Conservation (phyloP, 1,139 yeast genomes). For the Geotrichum armillariae region DNA sequence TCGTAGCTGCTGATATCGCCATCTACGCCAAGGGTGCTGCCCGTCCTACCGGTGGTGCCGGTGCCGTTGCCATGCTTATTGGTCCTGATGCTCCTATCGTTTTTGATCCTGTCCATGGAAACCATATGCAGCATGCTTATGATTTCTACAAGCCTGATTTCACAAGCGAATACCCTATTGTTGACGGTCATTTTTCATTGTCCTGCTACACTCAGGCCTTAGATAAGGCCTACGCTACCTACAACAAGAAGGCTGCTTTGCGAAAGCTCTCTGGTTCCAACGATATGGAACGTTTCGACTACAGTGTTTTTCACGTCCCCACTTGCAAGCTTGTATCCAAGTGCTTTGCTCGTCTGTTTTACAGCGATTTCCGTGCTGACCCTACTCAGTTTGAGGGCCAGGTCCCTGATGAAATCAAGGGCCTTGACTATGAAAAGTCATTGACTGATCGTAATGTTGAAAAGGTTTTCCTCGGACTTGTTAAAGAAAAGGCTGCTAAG, state of each 20-base stretch:
- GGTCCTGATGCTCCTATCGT: constrained; percentile 99
- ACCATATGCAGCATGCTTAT: constrained; percentile 94
- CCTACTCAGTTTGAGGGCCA: constrained; percentile 44
- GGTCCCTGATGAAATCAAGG: constrained; percentile 65
- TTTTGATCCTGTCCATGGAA: constrained; percentile 83
- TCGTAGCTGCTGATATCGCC: constrained; percentile 97
- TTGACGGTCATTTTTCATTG: constrained; percentile 95
- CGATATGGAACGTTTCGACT: constrained; percentile 70
- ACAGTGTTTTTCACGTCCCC: constrained; percentile 97
- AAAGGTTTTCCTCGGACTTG: constrained; percentile 76
- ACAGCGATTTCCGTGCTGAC: constrained; percentile 79
- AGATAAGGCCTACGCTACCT: constrained; percentile 80
- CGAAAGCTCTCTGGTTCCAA: constrained; percentile 41
- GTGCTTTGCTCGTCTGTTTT: constrained; percentile 88
- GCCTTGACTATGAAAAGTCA: constrained; percentile 72
- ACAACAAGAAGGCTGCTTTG: constrained; percentile 76
- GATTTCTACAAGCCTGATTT: constrained; percentile 98
- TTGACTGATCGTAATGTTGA: constrained; percentile 79
- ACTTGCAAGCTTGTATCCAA: constrained; percentile 94
- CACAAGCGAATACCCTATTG: constrained; percentile 94
- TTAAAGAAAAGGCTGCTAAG: constrained; percentile 68
- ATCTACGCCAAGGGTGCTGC: constrained; percentile 97
- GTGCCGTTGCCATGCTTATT: constrained; percentile 89
- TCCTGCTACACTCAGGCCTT: constrained; percentile 93
- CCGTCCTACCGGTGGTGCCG: constrained; percentile 99